Conservation (phyloP, 2,329 filamentous ascomycete species). For the Hymenoscyphus infarciens region DNA sequence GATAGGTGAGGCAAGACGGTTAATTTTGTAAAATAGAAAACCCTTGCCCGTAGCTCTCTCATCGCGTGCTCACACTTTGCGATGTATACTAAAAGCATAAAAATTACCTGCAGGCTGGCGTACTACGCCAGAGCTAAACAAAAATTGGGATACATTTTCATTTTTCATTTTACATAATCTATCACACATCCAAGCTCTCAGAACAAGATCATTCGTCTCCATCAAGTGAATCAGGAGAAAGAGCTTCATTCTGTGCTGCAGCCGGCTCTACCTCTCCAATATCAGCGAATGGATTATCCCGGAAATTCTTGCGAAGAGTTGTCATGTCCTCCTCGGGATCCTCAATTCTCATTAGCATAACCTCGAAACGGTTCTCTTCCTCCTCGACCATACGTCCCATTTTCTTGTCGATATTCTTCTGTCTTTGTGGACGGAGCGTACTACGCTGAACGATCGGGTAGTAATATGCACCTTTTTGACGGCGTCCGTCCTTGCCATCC, state of each 20-base stretch:
- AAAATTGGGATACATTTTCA: background rate
- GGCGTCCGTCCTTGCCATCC: slow-evolving; percentile 48
- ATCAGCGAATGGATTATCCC: slow-evolving; percentile 33
- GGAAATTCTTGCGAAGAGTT: slow-evolving; percentile 50
- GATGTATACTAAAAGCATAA: background rate
- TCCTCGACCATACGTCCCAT: slow-evolving; percentile 36
- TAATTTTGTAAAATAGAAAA: no score
- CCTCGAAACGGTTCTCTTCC: slow-evolving; percentile 44
- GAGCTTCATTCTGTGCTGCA: background rate
- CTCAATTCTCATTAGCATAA: slow-evolving; percentile 52
- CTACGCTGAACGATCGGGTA: slow-evolving; percentile 66
- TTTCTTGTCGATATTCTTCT: slow-evolving; percentile 56
- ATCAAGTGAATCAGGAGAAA: background rate
- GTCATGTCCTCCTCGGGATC: slow-evolving; percentile 53
- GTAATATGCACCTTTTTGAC: slow-evolving; percentile 60
- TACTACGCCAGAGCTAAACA: background rate
- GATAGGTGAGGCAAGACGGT: no score
- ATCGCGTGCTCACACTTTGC: background rate
- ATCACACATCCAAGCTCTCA: background rate
- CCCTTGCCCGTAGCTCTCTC: background rate
- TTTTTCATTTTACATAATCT: background rate
- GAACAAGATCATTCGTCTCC: background rate
- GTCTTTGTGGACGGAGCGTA: slow-evolving; percentile 58
- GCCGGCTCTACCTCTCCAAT: slow-evolving; percentile 17
- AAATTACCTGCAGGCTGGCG: background rate